These are phyloP conservation scores for Pseudogymnoascus pannorum DNA, from an alignment of 2,329 filamentous ascomycete species.

Conservation along the genomic window DNA sequence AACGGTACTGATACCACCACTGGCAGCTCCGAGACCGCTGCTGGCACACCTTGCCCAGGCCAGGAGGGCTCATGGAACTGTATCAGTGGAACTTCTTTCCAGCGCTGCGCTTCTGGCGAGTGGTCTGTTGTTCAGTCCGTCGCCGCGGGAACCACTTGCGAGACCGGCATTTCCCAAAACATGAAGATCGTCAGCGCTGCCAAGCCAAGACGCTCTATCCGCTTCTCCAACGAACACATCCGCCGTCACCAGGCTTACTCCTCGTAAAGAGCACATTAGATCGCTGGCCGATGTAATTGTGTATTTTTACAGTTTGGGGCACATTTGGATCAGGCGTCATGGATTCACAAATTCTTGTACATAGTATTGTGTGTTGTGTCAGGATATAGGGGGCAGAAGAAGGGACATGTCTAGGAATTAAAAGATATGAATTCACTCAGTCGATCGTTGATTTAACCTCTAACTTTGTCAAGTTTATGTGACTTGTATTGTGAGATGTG, in stretches of 20 bases:
- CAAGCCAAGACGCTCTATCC: conserved; percentile 20
- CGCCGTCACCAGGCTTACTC: conserved; percentile 18
- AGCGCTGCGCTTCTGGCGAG: conserved; percentile 45
- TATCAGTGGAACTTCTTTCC: conserved; percentile 42
- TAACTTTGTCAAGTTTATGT: not conserved
- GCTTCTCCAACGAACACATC: conserved; percentile 23
- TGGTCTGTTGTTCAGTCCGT: conserved; percentile 41
- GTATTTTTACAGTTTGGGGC: conserved; percentile 1
- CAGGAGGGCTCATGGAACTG: conserved; percentile 49
- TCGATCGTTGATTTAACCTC: not conserved
- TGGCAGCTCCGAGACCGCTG: conserved; percentile 20
- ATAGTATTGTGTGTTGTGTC: conserved; percentile 5
- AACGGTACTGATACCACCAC: conserved; percentile 21
- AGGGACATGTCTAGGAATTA: conserved; percentile 2
- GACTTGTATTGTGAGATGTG: not conserved
- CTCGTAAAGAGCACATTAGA: not conserved
- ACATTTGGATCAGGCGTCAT: not conserved
- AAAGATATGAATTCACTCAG: conserved; percentile 4
- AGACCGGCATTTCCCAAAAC: conserved; percentile 33
- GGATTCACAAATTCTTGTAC: conserved; percentile 4
- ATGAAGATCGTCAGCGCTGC: conserved; percentile 32
- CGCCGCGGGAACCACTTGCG: conserved; percentile 41
- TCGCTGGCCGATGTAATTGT: conserved; percentile 3
- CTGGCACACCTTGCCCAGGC: conserved; percentile 40
- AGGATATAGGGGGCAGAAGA: not conserved